Evolutionary conservation across 495 filamentous ascomycete species (phyloP).

Genomic region (Penicillium goetzii): DNA sequence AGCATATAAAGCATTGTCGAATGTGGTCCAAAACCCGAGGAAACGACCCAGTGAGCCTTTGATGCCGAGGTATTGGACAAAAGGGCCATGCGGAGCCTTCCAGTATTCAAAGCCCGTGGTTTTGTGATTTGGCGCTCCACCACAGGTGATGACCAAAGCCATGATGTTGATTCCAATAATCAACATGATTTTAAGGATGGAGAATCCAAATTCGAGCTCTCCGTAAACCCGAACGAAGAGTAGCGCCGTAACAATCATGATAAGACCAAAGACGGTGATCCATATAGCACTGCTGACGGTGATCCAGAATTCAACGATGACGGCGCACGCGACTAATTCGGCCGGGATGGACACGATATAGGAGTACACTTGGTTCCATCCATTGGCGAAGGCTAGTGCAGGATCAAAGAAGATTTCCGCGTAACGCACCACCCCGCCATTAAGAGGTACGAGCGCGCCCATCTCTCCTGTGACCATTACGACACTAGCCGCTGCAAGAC

Average conservation of each 20-base stretch:
- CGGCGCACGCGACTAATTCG: slow-evolving; percentile 47
- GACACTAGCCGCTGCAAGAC: slow-evolving; percentile 26
- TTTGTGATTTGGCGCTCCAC: slow-evolving; percentile 26
- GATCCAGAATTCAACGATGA: slow-evolving; percentile 55
- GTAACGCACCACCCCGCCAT: slow-evolving; percentile 35
- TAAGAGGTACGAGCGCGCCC: slow-evolving; percentile 36
- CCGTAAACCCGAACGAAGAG: slow-evolving; percentile 51
- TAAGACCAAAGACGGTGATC: slow-evolving; percentile 48
- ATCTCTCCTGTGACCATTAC: slow-evolving; percentile 34
- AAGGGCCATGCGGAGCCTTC: slow-evolving; percentile 28
- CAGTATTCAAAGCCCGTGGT: slow-evolving; percentile 30
- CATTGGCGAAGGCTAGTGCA: slow-evolving; percentile 37
- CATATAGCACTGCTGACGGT: slow-evolving; percentile 43
- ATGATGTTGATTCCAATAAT: slow-evolving; percentile 54
- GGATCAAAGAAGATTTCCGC: slow-evolving; percentile 37
- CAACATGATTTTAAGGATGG: slow-evolving; percentile 49
- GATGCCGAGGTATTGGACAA: slow-evolving; percentile 28
- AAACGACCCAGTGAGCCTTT: slow-evolving; percentile 26
- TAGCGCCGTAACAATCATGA: slow-evolving; percentile 49
- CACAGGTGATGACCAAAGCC: slow-evolving; percentile 39
- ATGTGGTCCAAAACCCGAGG: slow-evolving; percentile 60
- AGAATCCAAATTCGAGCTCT: slow-evolving; percentile 51
- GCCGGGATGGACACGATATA: slow-evolving; percentile 43
- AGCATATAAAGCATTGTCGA: slow-evolving; percentile 58
- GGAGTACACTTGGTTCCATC: slow-evolving; percentile 38